Evolutionary conservation across 1,284 basidiomycete genomes (phyloP).

Genomic region (Boletellus deceptivus): DNA sequence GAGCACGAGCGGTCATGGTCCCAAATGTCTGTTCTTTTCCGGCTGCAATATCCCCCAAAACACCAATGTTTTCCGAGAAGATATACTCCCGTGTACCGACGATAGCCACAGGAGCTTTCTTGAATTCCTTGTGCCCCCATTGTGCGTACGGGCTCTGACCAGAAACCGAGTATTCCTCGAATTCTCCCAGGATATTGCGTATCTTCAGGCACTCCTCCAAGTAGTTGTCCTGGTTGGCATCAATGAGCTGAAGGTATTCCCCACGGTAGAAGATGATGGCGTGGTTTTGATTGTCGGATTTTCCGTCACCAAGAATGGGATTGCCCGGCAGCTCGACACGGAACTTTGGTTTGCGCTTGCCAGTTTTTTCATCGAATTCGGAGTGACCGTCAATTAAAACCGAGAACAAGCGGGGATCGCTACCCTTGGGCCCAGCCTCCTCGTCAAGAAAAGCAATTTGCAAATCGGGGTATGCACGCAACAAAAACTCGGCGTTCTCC

Average conservation of each 20-base stretch:
- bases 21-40: conserved; percentile 99
- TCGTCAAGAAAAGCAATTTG: conserved; percentile 99
- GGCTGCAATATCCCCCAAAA: conserved; percentile 97
- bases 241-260: conserved; percentile 98
- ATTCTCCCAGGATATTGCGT: conserved; percentile 95
- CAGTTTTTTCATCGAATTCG: conserved; percentile 86
- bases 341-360: conserved; percentile 96
- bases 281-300: conserved; percentile 99
- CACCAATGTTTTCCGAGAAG: conserved; percentile 99
- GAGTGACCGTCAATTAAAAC: conserved; percentile 97
- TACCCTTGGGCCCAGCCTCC: conserved; percentile 85
- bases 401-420: conserved; percentile 91
- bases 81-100: conserved; percentile 99
- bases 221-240: conserved; percentile 99
- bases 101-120: conserved; percentile 92
- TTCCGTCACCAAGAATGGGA: conserved; percentile 99
- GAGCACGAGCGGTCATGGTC: conserved; percentile 93
- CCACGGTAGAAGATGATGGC: conserved; percentile 99
- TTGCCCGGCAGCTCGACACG: conserved; percentile 97
- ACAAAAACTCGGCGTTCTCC: conserved; percentile 97
- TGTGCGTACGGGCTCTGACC: conserved; percentile 94
- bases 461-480: conserved; percentile 97
- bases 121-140: conserved; percentile 91
- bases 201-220: conserved; percentile 99
- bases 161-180: conserved; percentile 92